These are phyloP conservation scores for Pelargonium australe DNA, from an alignment of 441 rosid genomes.

Conservation along the genomic window DNA sequence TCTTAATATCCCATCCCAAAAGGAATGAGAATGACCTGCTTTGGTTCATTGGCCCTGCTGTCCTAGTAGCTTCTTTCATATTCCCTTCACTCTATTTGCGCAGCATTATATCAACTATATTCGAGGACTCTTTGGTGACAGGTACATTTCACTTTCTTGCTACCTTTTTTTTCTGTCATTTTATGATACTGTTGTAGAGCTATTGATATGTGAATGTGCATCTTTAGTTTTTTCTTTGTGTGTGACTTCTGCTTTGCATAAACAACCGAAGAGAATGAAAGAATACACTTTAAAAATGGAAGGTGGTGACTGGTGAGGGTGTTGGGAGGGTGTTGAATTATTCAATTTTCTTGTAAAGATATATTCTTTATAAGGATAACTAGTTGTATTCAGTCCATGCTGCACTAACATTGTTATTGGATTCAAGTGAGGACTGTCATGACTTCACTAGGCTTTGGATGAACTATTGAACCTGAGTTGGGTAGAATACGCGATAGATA, in stretches of 20 bases:
- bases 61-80: conserved; percentile 85
- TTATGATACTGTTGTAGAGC: background rate
- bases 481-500: too few relatives aligned
- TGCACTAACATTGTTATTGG: background rate
- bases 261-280: background rate
- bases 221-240: background rate
- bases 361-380: background rate
- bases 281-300: background rate
- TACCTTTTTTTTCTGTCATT: background rate
- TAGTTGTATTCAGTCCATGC: background rate
- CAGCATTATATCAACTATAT: conserved; percentile 58
- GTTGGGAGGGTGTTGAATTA: background rate
- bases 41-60: conserved; percentile 85
- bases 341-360: background rate
- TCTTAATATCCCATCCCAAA: conserved; percentile 25
- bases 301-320: background rate
- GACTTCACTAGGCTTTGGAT: background rate
- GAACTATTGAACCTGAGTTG: background rate
- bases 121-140: conserved; percentile 90
- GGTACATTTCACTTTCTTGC: conserved; percentile 33
- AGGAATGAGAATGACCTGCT: conserved; percentile 44
- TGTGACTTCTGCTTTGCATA: background rate
- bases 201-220: background rate
- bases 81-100: conserved; percentile 81
- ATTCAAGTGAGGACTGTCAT: background rate